These are phyloP conservation scores for Trichosporon coremiiforme DNA, from an alignment of 1,284 basidiomycete genomes.

Conservation along the genomic window DNA sequence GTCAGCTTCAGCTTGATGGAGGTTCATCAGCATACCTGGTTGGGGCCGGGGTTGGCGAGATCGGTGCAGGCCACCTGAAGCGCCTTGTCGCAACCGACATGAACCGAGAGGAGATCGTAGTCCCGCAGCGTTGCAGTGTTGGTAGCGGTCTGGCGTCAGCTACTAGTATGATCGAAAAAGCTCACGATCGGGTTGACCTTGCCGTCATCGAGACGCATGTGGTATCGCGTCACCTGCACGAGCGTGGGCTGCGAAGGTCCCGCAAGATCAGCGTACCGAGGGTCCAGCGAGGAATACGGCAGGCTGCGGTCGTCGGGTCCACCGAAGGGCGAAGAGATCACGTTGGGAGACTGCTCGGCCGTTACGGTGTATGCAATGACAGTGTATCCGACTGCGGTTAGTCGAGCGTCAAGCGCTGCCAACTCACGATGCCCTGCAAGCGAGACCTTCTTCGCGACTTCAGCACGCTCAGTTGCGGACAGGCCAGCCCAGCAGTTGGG, in stretches of 20 bases:
- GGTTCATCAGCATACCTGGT: slow-evolving; percentile 45
- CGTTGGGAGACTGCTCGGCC: slow-evolving; percentile 39
- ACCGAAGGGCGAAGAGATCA: slow-evolving; percentile 45
- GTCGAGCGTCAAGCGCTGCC: not conserved
- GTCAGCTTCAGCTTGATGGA: not conserved
- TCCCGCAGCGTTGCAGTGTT: slow-evolving; percentile 44
- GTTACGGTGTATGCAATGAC: slow-evolving; percentile 49
- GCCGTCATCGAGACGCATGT: slow-evolving; percentile 52
- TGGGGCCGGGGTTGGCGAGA: slow-evolving; percentile 52
- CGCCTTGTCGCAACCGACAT: slow-evolving; percentile 52
- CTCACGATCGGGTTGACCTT: slow-evolving; percentile 52
- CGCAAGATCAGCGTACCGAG: slow-evolving; percentile 31
- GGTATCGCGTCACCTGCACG: slow-evolving; percentile 52
- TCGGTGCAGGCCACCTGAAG: slow-evolving; percentile 54
- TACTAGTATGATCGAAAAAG: not conserved
- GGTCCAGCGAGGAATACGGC: slow-evolving; percentile 52
- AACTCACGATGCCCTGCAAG: slow-evolving; percentile 50
- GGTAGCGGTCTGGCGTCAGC: slow-evolving; percentile 40
- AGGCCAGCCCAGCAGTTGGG: slow-evolving; percentile 49
- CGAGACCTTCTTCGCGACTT: slow-evolving; percentile 41
- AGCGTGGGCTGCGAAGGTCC: slow-evolving; percentile 36
- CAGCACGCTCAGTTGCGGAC: slow-evolving; percentile 40
- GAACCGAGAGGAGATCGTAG: slow-evolving; percentile 52
- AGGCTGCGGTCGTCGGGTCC: slow-evolving; percentile 26
- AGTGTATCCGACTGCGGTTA: slow-evolving; percentile 49